Base-by-base conservation (phyloP, 805 yeast genomes). In the Candida schatavii region DNA sequence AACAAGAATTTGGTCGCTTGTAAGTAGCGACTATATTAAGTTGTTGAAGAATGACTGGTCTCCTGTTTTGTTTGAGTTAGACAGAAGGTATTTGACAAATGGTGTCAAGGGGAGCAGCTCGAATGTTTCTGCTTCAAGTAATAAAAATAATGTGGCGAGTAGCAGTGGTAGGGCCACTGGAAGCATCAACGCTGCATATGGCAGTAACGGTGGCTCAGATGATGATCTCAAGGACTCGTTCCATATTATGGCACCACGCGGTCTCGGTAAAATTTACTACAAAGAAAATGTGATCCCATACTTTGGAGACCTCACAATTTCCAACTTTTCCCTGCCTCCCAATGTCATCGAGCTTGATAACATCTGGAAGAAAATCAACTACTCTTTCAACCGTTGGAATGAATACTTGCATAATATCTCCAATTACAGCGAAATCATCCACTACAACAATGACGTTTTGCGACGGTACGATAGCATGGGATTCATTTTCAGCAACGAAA, bases 11-110 rank as follows among this genome's bases (percentile, higher is more conserved):
- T 91, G 98, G 98, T 67, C 81, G 5, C 67, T 70, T 37, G 86
- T 89, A 3, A 76, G 85, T 11, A 73, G 75, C 17, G 75, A 76
- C 22, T 69, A 77, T 35, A 61, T 86, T 40, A 80, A 77, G 42
- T 66, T 78, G 2, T 77, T 88, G 22, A 77, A 81, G 34, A 79
- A 81, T 39, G 95, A 86, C 51, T 91, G 97, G 97, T 87, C 93
- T 0, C 96, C 95, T 2, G 95, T 91, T 19, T 83, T 88, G 6
- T 88, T 86, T 64, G 97, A 90, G 56, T 70, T 91, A 27, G 95
- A 88, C 47, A 76, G 93, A 55, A 73, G 93, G 50, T 75, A 83
- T 37, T 70, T 85, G 60, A 64, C 66, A 10, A 64, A 62, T 44
- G 67, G 63, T 9, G 41, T 30, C 20, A 44, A 54, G 15, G 35